Percentiles rank a stretch among this genome's conserved stretches.
Conservation (phyloP, 2,329 filamentous ascomycete species). For the Claviceps africana region DNA sequence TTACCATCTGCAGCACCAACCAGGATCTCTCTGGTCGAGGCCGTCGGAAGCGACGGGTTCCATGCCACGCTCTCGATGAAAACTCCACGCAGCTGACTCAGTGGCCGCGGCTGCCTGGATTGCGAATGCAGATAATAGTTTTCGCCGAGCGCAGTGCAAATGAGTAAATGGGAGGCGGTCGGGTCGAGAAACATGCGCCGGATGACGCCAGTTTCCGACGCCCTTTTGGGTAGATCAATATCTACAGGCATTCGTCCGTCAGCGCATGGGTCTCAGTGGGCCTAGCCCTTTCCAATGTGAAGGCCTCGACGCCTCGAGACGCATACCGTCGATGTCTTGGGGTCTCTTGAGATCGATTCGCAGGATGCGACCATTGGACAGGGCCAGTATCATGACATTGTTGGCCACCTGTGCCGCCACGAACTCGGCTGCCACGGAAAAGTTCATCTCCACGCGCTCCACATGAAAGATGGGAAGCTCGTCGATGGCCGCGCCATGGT, state of each 20-base stretch:
- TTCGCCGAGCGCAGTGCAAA: conserved; percentile 82
- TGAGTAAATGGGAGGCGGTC: conserved; percentile 83
- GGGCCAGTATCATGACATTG: conserved; percentile 83
- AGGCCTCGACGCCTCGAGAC: not conserved
- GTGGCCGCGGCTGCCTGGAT: conserved; percentile 69
- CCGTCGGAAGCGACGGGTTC: conserved; percentile 86
- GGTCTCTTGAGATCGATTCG: conserved; percentile 89
- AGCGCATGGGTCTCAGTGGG: not conserved
- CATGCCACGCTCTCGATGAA: conserved; percentile 82
- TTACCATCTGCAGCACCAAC: conserved; percentile 86
- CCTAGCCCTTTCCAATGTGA: not conserved
- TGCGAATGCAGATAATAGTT: conserved; percentile 98
- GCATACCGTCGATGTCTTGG: conserved; percentile 77
- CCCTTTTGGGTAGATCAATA: conserved; percentile 90
- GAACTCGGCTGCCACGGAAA: conserved; percentile 88
- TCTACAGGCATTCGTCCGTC: conserved; percentile 38
- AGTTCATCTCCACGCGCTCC: conserved; percentile 82
- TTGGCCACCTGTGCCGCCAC: conserved; percentile 94
- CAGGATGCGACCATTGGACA: conserved; percentile 83
- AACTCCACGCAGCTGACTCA: conserved; percentile 74
- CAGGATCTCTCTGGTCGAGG: conserved; percentile 87
- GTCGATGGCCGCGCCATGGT: conserved; percentile 43
- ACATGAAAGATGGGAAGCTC: conserved; percentile 86
- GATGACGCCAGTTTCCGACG: conserved; percentile 82
- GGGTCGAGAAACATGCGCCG: conserved; percentile 95